These are phyloP conservation scores for Metschnikowia borealis DNA, from an alignment of 805 yeast species.

Conservation along the genomic window DNA sequence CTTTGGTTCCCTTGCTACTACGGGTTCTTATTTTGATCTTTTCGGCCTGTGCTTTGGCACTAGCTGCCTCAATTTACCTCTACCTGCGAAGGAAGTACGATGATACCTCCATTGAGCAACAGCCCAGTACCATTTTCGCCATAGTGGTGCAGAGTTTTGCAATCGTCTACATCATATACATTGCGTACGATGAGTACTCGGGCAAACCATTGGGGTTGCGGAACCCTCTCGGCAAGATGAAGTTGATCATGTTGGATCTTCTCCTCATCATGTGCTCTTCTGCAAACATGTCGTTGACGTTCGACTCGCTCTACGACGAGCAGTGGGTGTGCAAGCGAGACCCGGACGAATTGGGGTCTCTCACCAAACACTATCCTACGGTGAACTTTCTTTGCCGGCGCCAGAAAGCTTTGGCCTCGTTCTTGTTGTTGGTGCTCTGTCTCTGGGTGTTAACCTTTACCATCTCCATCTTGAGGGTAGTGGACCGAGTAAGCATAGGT, in stretches of 20 bases:
- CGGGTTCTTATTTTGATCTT: slow-evolving; percentile 49
- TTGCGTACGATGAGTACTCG: slow-evolving; percentile 85
- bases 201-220: slow-evolving; percentile 91
- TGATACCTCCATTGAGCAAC: slow-evolving; percentile 51
- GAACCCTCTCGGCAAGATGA: slow-evolving; percentile 77
- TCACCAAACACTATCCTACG: slow-evolving; percentile 25
- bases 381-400: slow-evolving; percentile 62
- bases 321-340: slow-evolving; percentile 67
- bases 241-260: slow-evolving; percentile 76
- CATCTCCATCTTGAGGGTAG: slow-evolving; percentile 77
- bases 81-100: slow-evolving; percentile 33
- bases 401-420: slow-evolving; percentile 74
- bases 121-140: slow-evolving; percentile 92
- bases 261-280: slow-evolving; percentile 84
- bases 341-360: slow-evolving; percentile 13
- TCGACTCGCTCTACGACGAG: slow-evolving; percentile 74
- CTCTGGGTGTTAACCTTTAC: slow-evolving; percentile 86
- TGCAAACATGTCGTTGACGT: slow-evolving; percentile 82
- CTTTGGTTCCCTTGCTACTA: slow-evolving; percentile 75
- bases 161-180: slow-evolving; percentile 69
- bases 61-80: slow-evolving; percentile 59
- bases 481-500: slow-evolving; percentile 51
- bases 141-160: slow-evolving; percentile 80
- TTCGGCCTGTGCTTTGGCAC: slow-evolving; percentile 63
- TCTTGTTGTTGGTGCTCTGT: slow-evolving; percentile 68